Evolutionary conservation across 441 rosid genomes (phyloP), one percentile per base, ranked within the genome.

Genomic region (Populus hybrid): DNA sequence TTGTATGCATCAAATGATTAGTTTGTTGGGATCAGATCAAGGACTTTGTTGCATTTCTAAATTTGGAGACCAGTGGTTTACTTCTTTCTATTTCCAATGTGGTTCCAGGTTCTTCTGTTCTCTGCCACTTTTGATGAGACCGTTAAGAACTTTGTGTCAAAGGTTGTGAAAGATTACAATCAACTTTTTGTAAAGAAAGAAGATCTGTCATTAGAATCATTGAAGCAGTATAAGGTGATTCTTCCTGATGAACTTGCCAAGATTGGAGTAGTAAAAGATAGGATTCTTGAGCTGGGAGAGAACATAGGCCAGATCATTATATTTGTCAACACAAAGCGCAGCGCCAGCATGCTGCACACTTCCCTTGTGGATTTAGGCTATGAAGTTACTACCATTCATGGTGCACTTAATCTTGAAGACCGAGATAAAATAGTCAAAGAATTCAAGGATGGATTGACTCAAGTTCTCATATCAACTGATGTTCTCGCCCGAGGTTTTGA

Each of bases 401-500:
- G 98, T 73, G 92, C 88, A 75, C 81, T 89, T 24, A 70, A 54
- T 34, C 90, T 85, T 75, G 92, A 79, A 64, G 96, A 90, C 72
- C 88, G 98, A 38, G 98, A 96, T 81, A 91, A 88, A 84, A 92
- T 96, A 30, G 91, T 96, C 61, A 90, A 88, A 78, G 98, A 96
- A 82, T 96, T 96, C 80, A 94, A 86, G 85, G 98, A 92, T 83
- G 92, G 95, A n/a, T 73, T 96, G 46, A 96, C 99, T 35, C 90
- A 88, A 82, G 96, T 96, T 78, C 94, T 96, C 77, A 96, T 96
- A 69, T 89, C 98, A 12, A 96, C 98, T 1, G 98, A 96, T 34
- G 86, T 94, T 57, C 95, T 96, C 77, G 97, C 98, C 10, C 89
- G 99, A 77, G 99, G 98, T 21, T 96, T 96, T 79, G 98, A 96